Conservation (phyloP, 306 rosid species). For the Malus orientalis region DNA sequence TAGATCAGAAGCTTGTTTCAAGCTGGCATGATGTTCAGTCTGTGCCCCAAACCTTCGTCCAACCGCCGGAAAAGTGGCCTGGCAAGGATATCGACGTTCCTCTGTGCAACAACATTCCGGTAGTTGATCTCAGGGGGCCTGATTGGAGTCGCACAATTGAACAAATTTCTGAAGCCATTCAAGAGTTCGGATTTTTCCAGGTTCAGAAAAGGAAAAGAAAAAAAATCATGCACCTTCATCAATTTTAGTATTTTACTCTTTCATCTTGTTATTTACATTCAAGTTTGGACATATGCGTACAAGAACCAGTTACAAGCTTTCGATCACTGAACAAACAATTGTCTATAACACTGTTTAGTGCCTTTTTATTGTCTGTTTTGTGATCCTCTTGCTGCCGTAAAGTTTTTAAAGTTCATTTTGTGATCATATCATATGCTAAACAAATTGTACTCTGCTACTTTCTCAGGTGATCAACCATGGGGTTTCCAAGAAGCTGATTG, state of each 20-base stretch:
- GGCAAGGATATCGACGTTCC: constrained; percentile 16
- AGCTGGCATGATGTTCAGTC: constrained; percentile 13
- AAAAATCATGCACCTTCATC: not conserved
- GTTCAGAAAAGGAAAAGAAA: constrained; percentile 6
- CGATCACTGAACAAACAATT: not conserved
- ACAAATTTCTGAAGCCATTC: constrained; percentile 33
- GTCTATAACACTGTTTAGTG: not conserved
- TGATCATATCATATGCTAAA: not conserved
- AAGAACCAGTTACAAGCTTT: too few species aligned
- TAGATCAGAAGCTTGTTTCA: constrained; percentile 18
- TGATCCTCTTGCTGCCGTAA: not conserved
- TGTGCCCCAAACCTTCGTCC: constrained; percentile 20
- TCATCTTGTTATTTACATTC: not conserved
- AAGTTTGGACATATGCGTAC: too few species aligned
- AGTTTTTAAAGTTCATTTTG: not conserved
- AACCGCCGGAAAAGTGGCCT: constrained; percentile 25
- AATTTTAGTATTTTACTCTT: too few species aligned
- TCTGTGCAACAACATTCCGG: constrained; percentile 27
- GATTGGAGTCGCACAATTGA: constrained; percentile 25
- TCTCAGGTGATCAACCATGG: constrained; percentile 67
- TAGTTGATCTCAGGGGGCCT: constrained; percentile 32
- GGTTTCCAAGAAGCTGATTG: constrained; percentile 34
- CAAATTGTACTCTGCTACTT: not conserved
- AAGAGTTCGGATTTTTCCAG: constrained; percentile 67
- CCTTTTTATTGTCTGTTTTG: not conserved